Base-by-base conservation (phyloP, 805 yeast genomes). In the Saccharomycopsis capsularis region DNA sequence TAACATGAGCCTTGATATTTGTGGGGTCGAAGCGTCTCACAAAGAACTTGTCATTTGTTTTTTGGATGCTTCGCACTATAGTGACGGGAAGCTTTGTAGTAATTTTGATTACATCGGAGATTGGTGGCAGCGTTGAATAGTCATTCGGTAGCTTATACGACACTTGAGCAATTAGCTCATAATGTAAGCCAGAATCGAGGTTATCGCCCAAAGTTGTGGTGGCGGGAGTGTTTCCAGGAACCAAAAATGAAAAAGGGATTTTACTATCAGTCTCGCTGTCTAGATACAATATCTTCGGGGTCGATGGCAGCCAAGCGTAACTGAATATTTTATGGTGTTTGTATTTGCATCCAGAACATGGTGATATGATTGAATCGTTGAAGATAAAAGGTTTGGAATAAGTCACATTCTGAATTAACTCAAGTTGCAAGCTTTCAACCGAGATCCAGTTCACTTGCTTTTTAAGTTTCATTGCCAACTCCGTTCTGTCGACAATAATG, bases 301-400 rank as follows among this genome's bases (percentile, higher is more conserved):
- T n/a, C 7, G 4, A n/a, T 13, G 15, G 9, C 35, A 15, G 35
- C 34, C 36, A 15, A 36, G 22, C 40, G 30, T 18, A 4, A 4
- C 9, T 40, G 39, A 15, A 7, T 3, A 47, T 36, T 22, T 18
- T 42, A 25, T 36, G 22, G n/a, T 18, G 25, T 27, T 47, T 47
- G 48, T n/a, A 22, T 16, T 23, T 35, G 42, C 50, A 47, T 22
- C 45, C 38, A 15, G 32, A 4, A 22, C 50, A 47, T 16, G 46
- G 40, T 13, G 47, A 50, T 6, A 47, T 42, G 30, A 42, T 42
- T 11, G 42, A 5, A 18, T 47, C 50, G 29, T 47, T 47, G 50
- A 47, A 47, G 5, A 47, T 42, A 27, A 47, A 47, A 9, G 50
- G 50, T 22, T 35, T 37, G 32, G 23, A 36, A 24, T 44, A 44